Conservation (phyloP, 495 filamentous ascomycete species). For the Neurospora cerealis region DNA sequence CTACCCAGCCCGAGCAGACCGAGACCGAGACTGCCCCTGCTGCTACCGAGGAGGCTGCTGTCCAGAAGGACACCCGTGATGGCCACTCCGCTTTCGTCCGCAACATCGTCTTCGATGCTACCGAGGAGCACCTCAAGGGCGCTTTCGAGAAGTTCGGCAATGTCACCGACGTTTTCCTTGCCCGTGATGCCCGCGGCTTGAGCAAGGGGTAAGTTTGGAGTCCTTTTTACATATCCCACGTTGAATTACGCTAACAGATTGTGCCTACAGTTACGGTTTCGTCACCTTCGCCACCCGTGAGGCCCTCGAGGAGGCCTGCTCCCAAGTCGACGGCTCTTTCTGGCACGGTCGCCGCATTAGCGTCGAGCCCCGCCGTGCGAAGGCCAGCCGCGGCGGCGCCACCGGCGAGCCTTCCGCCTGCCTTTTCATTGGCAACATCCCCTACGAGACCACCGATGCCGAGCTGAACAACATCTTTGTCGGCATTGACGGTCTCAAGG, state of each 20-base stretch:
- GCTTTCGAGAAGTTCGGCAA: conserved; percentile 59
- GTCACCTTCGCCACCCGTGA: conserved; percentile 53
- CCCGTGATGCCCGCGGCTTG: conserved; percentile 60
- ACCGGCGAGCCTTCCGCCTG: conserved; percentile 45
- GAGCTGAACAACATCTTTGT: conserved; percentile 78
- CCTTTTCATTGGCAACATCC: conserved; percentile 83
- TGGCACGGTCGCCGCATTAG: conserved; percentile 68
- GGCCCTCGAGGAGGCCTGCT: conserved; percentile 50
- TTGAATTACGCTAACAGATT: background rate
- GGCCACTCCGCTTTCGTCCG: conserved; percentile 56
- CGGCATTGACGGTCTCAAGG: conserved; percentile 58
- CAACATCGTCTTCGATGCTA: conserved; percentile 81
- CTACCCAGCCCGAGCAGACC: background rate
- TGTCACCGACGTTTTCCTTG: conserved; percentile 44
- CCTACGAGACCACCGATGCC: conserved; percentile 78
- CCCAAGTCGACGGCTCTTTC: conserved; percentile 54
- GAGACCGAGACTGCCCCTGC: background rate
- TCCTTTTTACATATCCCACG: background rate
- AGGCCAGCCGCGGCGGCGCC: background rate
- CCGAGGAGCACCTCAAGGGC: conserved; percentile 55
- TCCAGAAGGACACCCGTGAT: background rate
- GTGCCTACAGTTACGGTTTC: conserved; percentile 60
- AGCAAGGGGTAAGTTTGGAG: conserved; percentile 70
- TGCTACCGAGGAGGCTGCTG: background rate
- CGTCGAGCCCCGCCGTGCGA: conserved; percentile 40